Evolutionary conservation across 208 protist species (phyloP), one percentile per base, ranked within the genome.

Genomic region (Acanthamoeba culbertsoni): DNA sequence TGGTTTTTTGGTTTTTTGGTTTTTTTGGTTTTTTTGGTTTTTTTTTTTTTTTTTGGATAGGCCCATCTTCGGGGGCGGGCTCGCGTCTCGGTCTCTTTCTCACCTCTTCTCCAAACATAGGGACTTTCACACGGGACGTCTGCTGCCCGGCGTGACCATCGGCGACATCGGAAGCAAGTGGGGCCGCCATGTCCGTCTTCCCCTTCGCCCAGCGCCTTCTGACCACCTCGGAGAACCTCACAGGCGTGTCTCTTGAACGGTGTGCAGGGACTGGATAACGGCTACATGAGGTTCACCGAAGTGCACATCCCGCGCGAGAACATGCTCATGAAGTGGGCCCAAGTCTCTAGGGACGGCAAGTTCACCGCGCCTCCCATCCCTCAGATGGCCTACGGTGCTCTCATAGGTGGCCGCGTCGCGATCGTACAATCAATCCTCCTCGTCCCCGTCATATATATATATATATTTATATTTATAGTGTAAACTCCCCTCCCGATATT

Each of bases 131-230:
- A 79, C 55, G 2, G 43, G 53, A 8, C 35, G 23, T 6, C 65
- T 84, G 14, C 12, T 95, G 20, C 79, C 86, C 28, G 95, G 95
- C 26, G 68, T 96, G 3, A 75, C 53, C 12, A 62, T 96, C 12
- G 93, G 93, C 8, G 96, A 97, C 71, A 92, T 71, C 68, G 96
- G 96, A 16, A 65, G 46, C 37, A 97, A 97, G 63, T 35, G 95
- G 16, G 95, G 94, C 0, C 42, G 77, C 51, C 77, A 88, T 23
- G 46, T 43, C 51, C 33, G 55, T 6, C 6, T 20, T 35, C 6
- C 14, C n/a, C 4, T 53, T 23, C 14, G 16, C 2, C 31, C n/a
- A n/a, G n/a, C 18, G 20, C 33, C 16, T 86, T 14, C 14, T 59
- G 2, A 31, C 6, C 28, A 26, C 28, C 23, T 59, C 48, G 12